Evolutionary conservation across 179 eudicot species (phyloP).

Genomic region (Corrigiola litoralis): DNA sequence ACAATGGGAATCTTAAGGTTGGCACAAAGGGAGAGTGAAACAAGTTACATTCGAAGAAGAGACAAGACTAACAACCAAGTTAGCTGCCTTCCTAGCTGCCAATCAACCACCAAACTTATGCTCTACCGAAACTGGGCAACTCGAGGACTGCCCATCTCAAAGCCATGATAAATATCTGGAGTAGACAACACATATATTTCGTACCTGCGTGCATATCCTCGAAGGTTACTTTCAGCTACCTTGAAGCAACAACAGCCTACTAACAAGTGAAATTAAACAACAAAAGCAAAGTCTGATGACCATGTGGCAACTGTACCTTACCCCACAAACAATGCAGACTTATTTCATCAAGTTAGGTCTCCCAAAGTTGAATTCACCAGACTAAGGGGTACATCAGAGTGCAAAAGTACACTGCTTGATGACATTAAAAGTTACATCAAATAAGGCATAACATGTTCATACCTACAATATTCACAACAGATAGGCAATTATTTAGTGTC

Average conservation of each 20-base stretch:
- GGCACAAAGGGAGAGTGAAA: neutral
- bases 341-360: slow-evolving; percentile 3
- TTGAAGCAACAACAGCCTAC: neutral
- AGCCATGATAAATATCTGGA: neutral
- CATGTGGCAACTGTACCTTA: neutral
- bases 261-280: neutral
- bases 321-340: neutral
- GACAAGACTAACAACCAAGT: slow-evolving; percentile 4
- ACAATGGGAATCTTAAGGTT: neutral
- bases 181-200: neutral
- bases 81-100: slow-evolving; percentile 12
- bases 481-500: slow-evolving; percentile 22
- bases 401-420: slow-evolving; percentile 33
- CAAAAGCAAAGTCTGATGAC: neutral
- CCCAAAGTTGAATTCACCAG: slow-evolving; percentile 7
- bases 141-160: no score
- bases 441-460: slow-evolving; percentile 26
- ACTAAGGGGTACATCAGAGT: slow-evolving; percentile 25
- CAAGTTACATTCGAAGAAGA: neutral
- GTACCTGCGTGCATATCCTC: neutral
- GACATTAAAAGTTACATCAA: slow-evolving; percentile 26
- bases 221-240: neutral
- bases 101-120: neutral
- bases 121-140: slow-evolving; percentile 3
- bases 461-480: slow-evolving; percentile 36